phyloP scores from a whole-genome alignment of 768 basidiomycete genomes.

The Cyathus striatus region DNA sequence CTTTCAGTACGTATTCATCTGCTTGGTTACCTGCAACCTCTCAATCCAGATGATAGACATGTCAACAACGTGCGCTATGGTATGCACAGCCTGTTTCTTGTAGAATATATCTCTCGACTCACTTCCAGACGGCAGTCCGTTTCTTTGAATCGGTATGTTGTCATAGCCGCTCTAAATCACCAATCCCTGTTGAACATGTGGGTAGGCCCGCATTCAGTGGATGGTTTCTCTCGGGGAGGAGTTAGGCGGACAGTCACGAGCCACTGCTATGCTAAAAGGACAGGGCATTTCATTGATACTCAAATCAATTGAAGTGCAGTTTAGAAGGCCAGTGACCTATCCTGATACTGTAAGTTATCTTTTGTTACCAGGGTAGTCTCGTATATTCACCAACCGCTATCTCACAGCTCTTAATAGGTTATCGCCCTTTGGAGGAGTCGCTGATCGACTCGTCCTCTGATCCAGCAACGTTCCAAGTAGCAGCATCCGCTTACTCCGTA shows the following conservation, averaged over 20 bases:
- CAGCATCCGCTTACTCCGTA: constrained; percentile 59
- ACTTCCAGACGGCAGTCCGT: constrained; percentile 50
- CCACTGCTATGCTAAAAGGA: constrained; percentile 53
- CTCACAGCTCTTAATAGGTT: constrained; percentile 58
- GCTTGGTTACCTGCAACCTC: no score
- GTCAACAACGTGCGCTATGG: constrained; percentile 77
- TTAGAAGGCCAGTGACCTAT: constrained; percentile 65
- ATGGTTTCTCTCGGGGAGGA: constrained; percentile 50
- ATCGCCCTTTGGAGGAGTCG: constrained; percentile 32
- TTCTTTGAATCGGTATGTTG: constrained; percentile 64
- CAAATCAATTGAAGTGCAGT: constrained; percentile 65
- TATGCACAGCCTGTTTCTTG: constrained; percentile 22
- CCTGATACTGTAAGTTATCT: constrained; percentile 65
- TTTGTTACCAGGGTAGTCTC: constrained; percentile 1
- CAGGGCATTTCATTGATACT: constrained; percentile 70
- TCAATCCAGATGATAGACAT: constrained; percentile 39
- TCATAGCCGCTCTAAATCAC: neutral
- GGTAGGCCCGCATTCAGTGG: constrained; percentile 67
- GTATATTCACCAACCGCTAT: neutral
- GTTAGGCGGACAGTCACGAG: constrained; percentile 53
- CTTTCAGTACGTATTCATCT: constrained; percentile 54
- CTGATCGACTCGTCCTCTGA: neutral
- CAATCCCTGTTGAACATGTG: constrained; percentile 2
- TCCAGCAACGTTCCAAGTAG: constrained; percentile 40
- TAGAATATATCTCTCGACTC: no score